These are phyloP conservation scores for Kewa caespitosa DNA, from an alignment of 179 eudicot genomes.

Conservation along the genomic window DNA sequence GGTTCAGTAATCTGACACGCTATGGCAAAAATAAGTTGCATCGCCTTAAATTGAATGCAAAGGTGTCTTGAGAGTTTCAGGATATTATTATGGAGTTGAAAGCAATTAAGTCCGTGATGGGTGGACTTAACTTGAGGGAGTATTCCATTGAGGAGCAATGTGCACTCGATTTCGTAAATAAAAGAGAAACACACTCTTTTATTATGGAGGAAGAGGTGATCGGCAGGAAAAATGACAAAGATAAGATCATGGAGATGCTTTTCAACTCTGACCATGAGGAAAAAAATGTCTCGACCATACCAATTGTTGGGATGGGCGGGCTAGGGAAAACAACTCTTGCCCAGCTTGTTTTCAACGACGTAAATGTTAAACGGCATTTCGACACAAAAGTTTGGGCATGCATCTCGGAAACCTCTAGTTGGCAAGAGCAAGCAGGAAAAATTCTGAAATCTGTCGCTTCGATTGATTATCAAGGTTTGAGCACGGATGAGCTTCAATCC, in stretches of 20 bases:
- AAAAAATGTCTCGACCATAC: neutral
- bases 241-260: conserved; percentile 5
- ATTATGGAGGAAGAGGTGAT: conserved; percentile 11
- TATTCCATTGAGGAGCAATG: neutral
- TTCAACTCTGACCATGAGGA: neutral
- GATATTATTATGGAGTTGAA: neutral
- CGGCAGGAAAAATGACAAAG: conserved; percentile 12
- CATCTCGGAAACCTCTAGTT: neutral
- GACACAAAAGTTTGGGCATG: conserved; percentile 1
- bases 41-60: neutral
- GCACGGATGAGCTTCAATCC: neutral
- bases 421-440: neutral
- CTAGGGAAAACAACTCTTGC: conserved; percentile 12
- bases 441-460: neutral
- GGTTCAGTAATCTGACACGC: neutral
- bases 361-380: neutral
- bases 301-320: conserved; percentile 17
- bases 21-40: no score
- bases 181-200: neutral
- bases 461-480: neutral
- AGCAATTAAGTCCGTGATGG: neutral
- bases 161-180: no score
- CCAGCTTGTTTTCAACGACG: neutral
- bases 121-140: neutral
- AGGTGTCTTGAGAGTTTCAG: neutral